A percentile compares a stretch with the other conserved stretches of the same genome.
Conservation (phyloP, 768 basidiomycete genomes). For the Boletus huronensis region DNA sequence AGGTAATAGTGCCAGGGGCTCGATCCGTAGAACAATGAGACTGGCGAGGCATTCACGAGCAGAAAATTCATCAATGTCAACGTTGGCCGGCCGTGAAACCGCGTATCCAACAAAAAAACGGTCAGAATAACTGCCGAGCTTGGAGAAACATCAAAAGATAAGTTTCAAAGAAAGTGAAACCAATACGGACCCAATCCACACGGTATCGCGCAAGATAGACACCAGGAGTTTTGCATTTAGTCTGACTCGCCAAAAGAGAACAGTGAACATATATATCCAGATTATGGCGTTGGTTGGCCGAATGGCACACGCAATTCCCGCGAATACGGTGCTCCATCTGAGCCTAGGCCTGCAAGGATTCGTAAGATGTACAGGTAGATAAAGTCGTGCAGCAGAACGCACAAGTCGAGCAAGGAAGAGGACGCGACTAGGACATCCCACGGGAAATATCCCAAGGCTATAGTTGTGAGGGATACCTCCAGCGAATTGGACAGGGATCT, state of each 20-base stretch:
- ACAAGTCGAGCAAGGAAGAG: slow-evolving; percentile 18
- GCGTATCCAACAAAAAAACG: slow-evolving; percentile 55
- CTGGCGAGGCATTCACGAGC: slow-evolving; percentile 72
- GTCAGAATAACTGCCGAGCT: slow-evolving; percentile 26
- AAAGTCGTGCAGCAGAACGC: neutral
- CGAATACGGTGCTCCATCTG: slow-evolving; percentile 47
- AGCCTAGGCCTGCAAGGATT: slow-evolving; percentile 33
- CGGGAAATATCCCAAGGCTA: slow-evolving; percentile 77
- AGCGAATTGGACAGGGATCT: slow-evolving; percentile 91
- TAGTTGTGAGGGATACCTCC: slow-evolving; percentile 80
- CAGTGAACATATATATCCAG: slow-evolving; percentile 69
- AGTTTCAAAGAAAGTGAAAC: neutral
- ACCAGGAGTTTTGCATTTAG: slow-evolving; percentile 29
- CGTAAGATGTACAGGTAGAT: slow-evolving; percentile 23
- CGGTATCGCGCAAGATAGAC: slow-evolving; percentile 38
- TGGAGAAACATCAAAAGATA: slow-evolving; percentile 6
- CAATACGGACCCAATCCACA: slow-evolving; percentile 44
- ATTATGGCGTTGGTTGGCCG: slow-evolving; percentile 88
- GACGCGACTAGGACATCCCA: slow-evolving; percentile 48
- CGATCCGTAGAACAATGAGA: slow-evolving; percentile 91
- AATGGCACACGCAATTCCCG: slow-evolving; percentile 74
- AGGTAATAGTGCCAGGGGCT: slow-evolving; percentile 89
- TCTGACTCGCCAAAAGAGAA: slow-evolving; percentile 54
- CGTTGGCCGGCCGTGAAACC: slow-evolving; percentile 63
- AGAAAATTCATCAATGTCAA: slow-evolving; percentile 84